Conservation (phyloP, 2,329 filamentous ascomycete genomes). For the Tympanopsis confertula region DNA sequence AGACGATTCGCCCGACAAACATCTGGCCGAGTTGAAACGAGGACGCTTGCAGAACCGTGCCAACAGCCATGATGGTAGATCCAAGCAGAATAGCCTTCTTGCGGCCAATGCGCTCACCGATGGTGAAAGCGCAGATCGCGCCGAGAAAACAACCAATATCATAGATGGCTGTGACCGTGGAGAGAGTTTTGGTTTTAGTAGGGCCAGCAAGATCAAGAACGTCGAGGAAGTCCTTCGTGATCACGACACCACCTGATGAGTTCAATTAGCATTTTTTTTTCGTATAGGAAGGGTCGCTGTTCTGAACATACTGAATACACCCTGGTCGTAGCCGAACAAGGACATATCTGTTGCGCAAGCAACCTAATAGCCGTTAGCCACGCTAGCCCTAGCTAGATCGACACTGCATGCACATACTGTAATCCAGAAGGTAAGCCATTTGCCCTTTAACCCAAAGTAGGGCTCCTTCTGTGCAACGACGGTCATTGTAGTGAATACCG, state of each 20-base stretch:
- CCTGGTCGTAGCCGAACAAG: neutral
- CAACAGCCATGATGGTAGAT: slow-evolving; percentile 18
- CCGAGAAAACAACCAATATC: slow-evolving; percentile 50
- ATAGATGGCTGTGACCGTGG: slow-evolving; percentile 44
- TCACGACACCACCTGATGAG: slow-evolving; percentile 41
- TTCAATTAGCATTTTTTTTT: neutral
- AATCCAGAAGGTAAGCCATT: slow-evolving; percentile 1
- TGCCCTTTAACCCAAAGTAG: neutral
- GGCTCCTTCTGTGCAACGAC: neutral
- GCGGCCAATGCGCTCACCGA: slow-evolving; percentile 20
- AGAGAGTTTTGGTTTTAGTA: slow-evolving; percentile 18
- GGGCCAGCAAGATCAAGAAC: slow-evolving; percentile 28
- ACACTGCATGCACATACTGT: no score
- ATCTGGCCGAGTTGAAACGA: slow-evolving; percentile 24
- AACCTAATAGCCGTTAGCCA: no score
- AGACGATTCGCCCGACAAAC: slow-evolving; percentile 5
- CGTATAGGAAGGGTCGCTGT: no score
- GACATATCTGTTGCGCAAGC: neutral
- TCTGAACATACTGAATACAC: no score
- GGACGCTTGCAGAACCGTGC: slow-evolving; percentile 19
- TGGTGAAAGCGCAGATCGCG: slow-evolving; percentile 16
- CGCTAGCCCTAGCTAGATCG: no score
- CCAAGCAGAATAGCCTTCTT: slow-evolving; percentile 18
- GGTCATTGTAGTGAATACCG: neutral
- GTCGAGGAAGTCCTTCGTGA: slow-evolving; percentile 38